Evolutionary conservation across 2,329 filamentous ascomycete genomes (phyloP), one percentile per base, ranked within the genome.

Genomic region (Dothideomycetes sp.): DNA sequence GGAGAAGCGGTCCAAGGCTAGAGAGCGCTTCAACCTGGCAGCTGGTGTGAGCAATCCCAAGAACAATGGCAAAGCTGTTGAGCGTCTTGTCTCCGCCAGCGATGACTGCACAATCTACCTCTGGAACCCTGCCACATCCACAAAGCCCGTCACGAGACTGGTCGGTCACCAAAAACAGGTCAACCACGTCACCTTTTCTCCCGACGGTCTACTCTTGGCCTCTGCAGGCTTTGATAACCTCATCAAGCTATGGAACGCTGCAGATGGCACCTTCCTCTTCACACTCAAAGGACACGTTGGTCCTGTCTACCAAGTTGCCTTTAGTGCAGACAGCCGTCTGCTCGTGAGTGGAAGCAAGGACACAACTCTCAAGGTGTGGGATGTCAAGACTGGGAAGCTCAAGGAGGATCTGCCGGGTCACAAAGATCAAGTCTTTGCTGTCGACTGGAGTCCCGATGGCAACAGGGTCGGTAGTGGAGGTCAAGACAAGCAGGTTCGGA

Each of bases 81-180:
- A 98, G 65, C 76, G 84, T 19, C 65, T 96, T 3, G 84, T 94
- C 3, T 93, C 87, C 7, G 91, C 89, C 2, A 89, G 82, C 49
- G 91, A 96, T 56, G 91, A 98, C 60, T 94, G 88, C 59, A 94
- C 88, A 4, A 89, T 98, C 74, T 94, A 87, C 57, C 72, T 98
- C 5, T 98, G 89, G 89, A 84, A 93, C 44, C 88, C 88, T 0
- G 70, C 79, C 8, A 71, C 69, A 32, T 79, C 81, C 3, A 84
- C 71, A 5, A 95, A 96, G 59, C 88, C 89, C 1, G 68, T 96
- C 3, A 82, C 84, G n/a, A 73, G 87, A 24, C 74, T 96, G 63
- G 64, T 86, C n/a, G 91, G 91, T 2, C 91, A 98, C 55, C 86
- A 95, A 59, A 96, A 96, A 64, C 84, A 89, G 56, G 88, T 96